Evolutionary conservation across 805 yeast genomes (phyloP).

Genomic region (Hyphopichia homilentoma): DNA sequence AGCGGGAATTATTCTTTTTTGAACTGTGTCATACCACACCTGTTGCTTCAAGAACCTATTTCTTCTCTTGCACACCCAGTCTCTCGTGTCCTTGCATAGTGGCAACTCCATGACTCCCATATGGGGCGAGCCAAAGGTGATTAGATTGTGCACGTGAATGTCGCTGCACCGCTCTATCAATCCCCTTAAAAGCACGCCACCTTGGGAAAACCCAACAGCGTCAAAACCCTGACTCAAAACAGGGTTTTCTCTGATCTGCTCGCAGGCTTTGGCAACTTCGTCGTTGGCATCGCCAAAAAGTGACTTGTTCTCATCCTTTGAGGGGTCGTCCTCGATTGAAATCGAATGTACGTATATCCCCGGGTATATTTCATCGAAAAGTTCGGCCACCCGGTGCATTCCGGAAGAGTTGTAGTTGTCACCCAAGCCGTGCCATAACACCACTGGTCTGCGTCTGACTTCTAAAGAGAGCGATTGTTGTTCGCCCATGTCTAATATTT

Average conservation of each 20-base stretch:
- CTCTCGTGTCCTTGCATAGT: constrained; percentile 43
- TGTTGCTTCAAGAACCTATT: constrained; percentile 55
- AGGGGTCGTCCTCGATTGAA: constrained; percentile 44
- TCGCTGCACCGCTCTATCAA: constrained; percentile 55
- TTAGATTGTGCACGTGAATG: constrained; percentile 41
- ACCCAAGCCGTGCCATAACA: constrained; percentile 84
- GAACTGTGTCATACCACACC: constrained; percentile 57
- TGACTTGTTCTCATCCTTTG: constrained; percentile 51
- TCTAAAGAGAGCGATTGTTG: too few relatives aligned
- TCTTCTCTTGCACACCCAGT: constrained; percentile 57
- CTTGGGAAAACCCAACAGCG: constrained; percentile 79
- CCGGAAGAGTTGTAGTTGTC: constrained; percentile 65
- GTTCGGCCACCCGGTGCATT: constrained; percentile 43
- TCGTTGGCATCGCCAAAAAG: constrained; percentile 57
- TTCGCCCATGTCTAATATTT: too few relatives aligned
- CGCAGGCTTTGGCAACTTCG: constrained; percentile 55
- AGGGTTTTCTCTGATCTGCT: constrained; percentile 42
- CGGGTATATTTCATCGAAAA: constrained; percentile 46
- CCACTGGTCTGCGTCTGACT: constrained; percentile 52
- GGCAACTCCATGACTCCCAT: constrained; percentile 72
- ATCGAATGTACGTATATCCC: constrained; percentile 52
- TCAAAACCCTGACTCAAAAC: constrained; percentile 57
- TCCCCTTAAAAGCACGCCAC: constrained; percentile 75
- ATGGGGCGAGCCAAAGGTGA: constrained; percentile 83
- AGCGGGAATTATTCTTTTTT: constrained; percentile 60